Base-by-base conservation (phyloP, 78 protist species). In the Diacronema lutheri region DNA sequence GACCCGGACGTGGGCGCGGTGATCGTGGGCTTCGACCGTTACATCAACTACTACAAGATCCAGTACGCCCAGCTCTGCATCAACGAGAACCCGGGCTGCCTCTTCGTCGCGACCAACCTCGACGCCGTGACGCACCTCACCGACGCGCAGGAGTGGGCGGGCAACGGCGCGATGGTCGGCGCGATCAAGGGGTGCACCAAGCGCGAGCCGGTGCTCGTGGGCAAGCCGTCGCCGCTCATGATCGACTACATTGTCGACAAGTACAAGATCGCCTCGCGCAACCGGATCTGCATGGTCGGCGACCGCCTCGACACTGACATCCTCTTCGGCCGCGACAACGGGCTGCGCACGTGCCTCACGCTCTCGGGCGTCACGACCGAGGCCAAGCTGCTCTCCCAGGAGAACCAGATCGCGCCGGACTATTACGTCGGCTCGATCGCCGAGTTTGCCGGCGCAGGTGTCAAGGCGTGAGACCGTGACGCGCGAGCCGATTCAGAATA, bases 241-340 rank as follows among this genome's bases (percentile, higher is more conserved):
- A 60, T 87, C 57, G 90, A 87, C 68, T 69, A 61, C 33, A 35
- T 84, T 21, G 81, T 44, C 13, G 71, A 38, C 25, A 72, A 73
- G 83, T 72, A 21, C 66, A 60, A 60, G 44, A 57, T 57, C 80
- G 69, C 46, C 50, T 44, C 50, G 38, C 71, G 60, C 9, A 38
- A 13, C 14, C 71, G 74, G 35, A 81, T 81, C 60, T 81, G 85
- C 85, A 61, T 64, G 61, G 94, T 91, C 5, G 94, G 94, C 37
- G 94, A 91, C 71, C 81, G 94, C 11, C 78, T 91, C n/a, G 94
- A 91, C 81, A 91, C 94, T 33, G 94, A 91, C 88, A 81, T 91
- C 44, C 61, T 64, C 29, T 91, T 91, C 37, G 94, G 94, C 16
- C 35, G 64, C 5, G 50, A 26, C 64, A 86, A 86, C 61, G 89